Percentiles rank a stretch among this genome's conserved stretches.
Evolutionary conservation across 108 stramenopile genomes (phyloP).

Genomic region (Pseudonitzschia pungens): DNA sequence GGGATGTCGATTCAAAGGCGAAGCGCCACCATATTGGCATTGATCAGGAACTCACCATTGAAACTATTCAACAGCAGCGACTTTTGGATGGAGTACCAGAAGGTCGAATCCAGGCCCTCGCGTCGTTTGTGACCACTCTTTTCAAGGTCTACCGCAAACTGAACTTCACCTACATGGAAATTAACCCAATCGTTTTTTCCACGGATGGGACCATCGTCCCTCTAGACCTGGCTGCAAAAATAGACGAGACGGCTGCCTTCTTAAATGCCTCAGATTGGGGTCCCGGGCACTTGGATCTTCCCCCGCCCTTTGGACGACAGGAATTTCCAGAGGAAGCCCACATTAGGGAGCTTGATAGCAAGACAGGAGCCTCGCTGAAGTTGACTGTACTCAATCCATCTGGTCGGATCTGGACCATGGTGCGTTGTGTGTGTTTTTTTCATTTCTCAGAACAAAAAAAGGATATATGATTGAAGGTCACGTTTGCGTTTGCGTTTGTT

Average conservation of each 20-base stretch:
- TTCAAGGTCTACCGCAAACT: slow-evolving; percentile 75
- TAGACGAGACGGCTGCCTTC: slow-evolving; percentile 90
- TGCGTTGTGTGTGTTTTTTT: slow-evolving; percentile 8
- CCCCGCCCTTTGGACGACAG: slow-evolving; percentile 78
- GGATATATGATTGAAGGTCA: no score
- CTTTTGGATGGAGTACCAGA: slow-evolving; percentile 63
- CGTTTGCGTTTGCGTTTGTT: no score
- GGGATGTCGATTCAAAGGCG: slow-evolving; percentile 90
- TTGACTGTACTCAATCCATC: slow-evolving; percentile 87
- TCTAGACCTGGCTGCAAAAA: slow-evolving; percentile 87
- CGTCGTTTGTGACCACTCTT: slow-evolving; percentile 67
- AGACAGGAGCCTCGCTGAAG: slow-evolving; percentile 89
- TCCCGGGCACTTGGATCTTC: slow-evolving; percentile 50
- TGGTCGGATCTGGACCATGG: slow-evolving; percentile 93
- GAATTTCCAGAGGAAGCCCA: slow-evolving; percentile 88
- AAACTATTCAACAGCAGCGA: slow-evolving; percentile 17
- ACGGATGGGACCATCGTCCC: slow-evolving; percentile 57
- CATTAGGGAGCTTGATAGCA: slow-evolving; percentile 80
- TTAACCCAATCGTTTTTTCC: slow-evolving; percentile 82
- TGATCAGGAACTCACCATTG: slow-evolving; percentile 33
- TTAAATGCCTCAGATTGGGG: slow-evolving; percentile 78
- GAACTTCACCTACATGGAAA: slow-evolving; percentile 89
- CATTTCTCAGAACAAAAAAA: no score
- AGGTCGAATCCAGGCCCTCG: slow-evolving; percentile 44
- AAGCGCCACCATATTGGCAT: slow-evolving; percentile 51